phyloP scores from a whole-genome alignment of 2,329 filamentous ascomycete species.

The Lachnellula arida region DNA sequence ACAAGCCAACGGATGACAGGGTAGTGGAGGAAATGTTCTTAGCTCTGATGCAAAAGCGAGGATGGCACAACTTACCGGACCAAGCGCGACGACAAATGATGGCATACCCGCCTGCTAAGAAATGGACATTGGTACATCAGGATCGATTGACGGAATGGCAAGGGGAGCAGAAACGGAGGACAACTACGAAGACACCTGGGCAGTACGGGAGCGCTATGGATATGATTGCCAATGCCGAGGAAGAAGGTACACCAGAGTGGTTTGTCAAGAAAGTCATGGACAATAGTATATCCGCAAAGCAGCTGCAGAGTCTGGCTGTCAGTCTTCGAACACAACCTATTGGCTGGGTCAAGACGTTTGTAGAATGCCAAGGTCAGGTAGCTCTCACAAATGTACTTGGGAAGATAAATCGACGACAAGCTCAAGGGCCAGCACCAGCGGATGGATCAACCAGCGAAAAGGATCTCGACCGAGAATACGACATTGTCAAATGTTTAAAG shows the following conservation, averaged over 20 bases:
- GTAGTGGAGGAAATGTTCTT: slow-evolving; percentile 89
- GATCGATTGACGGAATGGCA: slow-evolving; percentile 91
- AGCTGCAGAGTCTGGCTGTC: slow-evolving; percentile 88
- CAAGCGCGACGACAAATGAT: slow-evolving; percentile 94
- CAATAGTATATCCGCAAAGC: slow-evolving; percentile 86
- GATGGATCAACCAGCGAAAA: slow-evolving; percentile 54
- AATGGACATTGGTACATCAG: slow-evolving; percentile 96
- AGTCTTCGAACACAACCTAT: slow-evolving; percentile 95
- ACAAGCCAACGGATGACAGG: slow-evolving; percentile 72
- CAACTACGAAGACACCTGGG: slow-evolving; percentile 65
- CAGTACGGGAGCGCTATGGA: slow-evolving; percentile 64
- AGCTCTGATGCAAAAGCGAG: slow-evolving; percentile 93
- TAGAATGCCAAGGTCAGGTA: slow-evolving; percentile 95
- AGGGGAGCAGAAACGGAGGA: slow-evolving; percentile 84
- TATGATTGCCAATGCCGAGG: slow-evolving; percentile 75
- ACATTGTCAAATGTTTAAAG: slow-evolving; percentile 96
- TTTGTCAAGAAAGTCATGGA: slow-evolving; percentile 97
- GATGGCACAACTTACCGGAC: slow-evolving; percentile 95
- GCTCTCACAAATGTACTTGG: slow-evolving; percentile 89
- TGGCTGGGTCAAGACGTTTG: slow-evolving; percentile 93
- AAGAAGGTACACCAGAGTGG: slow-evolving; percentile 96
- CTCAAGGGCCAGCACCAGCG: slow-evolving; percentile 53
- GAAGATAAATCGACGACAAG: slow-evolving; percentile 89
- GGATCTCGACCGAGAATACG: slow-evolving; percentile 75
- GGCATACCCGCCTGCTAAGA: slow-evolving; percentile 89